Evolutionary conservation across 257 asterid genomes (phyloP).

Genomic region (Solanum bulbocastanum): DNA sequence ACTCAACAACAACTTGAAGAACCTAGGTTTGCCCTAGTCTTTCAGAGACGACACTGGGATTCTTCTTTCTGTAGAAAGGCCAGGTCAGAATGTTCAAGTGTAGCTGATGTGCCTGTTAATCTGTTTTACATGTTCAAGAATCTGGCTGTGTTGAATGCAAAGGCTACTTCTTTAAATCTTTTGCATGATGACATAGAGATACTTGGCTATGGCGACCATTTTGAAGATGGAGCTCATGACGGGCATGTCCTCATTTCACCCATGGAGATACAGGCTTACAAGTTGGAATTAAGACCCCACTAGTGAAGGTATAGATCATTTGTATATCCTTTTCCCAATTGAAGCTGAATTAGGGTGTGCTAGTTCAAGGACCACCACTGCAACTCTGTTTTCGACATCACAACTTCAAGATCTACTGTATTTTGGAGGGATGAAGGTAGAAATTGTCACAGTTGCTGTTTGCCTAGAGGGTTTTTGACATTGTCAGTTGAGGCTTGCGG

Average conservation of each 20-base stretch:
- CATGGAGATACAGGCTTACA: constrained; percentile 96
- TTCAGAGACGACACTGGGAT: constrained; percentile 74
- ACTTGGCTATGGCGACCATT: constrained; percentile 73
- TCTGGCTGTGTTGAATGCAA: constrained; percentile 45
- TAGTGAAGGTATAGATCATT: constrained; percentile 1
- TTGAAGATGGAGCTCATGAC: constrained; percentile 67
- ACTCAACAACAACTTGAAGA: constrained; percentile 53
- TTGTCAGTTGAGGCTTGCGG: background rate
- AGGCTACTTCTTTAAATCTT: constrained; percentile 71
- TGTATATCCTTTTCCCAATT: background rate
- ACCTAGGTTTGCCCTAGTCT: constrained; percentile 45
- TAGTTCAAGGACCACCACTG: background rate
- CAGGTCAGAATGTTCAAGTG: constrained; percentile 54
- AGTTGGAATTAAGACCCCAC: constrained; percentile 51
- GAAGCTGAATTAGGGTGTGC: background rate
- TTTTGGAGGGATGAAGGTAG: background rate
- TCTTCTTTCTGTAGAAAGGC: constrained; percentile 65
- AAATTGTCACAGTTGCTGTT: background rate
- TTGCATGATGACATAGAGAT: constrained; percentile 62
- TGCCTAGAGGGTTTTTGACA: background rate
- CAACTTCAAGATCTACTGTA: background rate
- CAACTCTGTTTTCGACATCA: background rate
- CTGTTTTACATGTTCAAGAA: constrained; percentile 72
- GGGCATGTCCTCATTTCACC: constrained; percentile 81
- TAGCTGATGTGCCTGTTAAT: constrained; percentile 61